Base-by-base conservation (phyloP, 371 early-diverging fungal genomes). In the Actinomortierella wolfii region DNA sequence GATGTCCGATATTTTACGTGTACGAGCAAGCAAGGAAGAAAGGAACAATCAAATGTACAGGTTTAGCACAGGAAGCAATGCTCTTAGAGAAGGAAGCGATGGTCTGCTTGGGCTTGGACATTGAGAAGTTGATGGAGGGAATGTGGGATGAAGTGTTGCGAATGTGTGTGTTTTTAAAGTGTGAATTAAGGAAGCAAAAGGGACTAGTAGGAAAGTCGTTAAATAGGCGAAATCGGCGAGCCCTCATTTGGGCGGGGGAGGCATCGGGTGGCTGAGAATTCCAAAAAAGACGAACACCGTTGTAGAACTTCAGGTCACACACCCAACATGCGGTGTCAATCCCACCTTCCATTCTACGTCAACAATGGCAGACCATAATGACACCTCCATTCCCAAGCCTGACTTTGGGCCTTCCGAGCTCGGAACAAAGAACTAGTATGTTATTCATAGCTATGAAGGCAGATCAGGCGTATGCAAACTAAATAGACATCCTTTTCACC, bases 371-470 rank as follows among this genome's bases (percentile, higher is more conserved):
- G 34, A 34, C 34, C 34, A 34, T 11, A 47, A 58, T 25, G 66
- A 68, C 42, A 47, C 68, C 15, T 26, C 59, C 61, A 61, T 74
- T 55, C 71, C 63, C 7, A 57, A 48, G 43, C 60, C 63, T 5
- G 86, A 85, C 57, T 92, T 92, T 68, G 86, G 78, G 59, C 85
- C 92, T 11, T 93, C 93, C 15, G 81, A 81, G 48, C 79, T 93
- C 18, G 93, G 93, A 4, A 89, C 90, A 57, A 89, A 91, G 70
- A 79, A 85, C 58, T 89, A 93, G 90, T 88, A 83, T 71, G 76
- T 56, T 53, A 18, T 53, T 51, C 34, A 40, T 24, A 25, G 23
- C 3, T 44, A 13, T 41, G 49, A 46, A 44, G 42, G 26, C 29
- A 8, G 46, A 49, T 58, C 28, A 11, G 34, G 34, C 11, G 34